phyloP scores from a whole-genome alignment of 2,329 filamentous ascomycete genomes.

The Epichloe aotearoae region DNA sequence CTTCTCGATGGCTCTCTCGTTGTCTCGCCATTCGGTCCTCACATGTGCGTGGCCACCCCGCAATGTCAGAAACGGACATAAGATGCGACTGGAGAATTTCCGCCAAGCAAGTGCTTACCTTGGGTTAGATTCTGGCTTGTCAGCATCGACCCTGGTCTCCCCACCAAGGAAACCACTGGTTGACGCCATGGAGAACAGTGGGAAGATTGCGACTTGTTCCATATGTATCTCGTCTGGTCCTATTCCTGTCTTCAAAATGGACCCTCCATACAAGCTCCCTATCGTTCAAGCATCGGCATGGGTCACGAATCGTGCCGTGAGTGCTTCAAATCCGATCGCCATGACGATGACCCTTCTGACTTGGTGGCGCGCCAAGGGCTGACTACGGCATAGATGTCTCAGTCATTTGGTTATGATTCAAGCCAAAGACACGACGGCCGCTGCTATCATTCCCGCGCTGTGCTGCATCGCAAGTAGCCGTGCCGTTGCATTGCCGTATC shows the following conservation, averaged over 20 bases:
- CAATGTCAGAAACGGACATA: neutral
- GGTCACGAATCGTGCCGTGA: neutral
- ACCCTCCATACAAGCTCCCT: too few species aligned
- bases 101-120: too few species aligned
- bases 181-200: neutral
- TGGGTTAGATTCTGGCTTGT: too few species aligned
- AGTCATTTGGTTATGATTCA: neutral
- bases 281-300: too few species aligned
- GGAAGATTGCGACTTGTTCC: neutral
- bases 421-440: neutral
- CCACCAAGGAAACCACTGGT: neutral
- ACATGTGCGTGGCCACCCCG: too few species aligned
- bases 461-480: neutral
- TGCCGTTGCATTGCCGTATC: constrained; percentile 2
- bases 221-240: too few species aligned
- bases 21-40: neutral
- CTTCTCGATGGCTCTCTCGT: neutral
- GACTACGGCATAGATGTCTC: neutral
- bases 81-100: neutral
- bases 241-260: too few species aligned
- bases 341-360: neutral
- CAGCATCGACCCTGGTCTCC: too few species aligned
- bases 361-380: neutral
- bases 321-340: neutral
- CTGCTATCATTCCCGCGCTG: neutral